These are phyloP conservation scores for Thraustochytrium striatum DNA, from an alignment of 352 stramenopile species.

Conservation along the genomic window DNA sequence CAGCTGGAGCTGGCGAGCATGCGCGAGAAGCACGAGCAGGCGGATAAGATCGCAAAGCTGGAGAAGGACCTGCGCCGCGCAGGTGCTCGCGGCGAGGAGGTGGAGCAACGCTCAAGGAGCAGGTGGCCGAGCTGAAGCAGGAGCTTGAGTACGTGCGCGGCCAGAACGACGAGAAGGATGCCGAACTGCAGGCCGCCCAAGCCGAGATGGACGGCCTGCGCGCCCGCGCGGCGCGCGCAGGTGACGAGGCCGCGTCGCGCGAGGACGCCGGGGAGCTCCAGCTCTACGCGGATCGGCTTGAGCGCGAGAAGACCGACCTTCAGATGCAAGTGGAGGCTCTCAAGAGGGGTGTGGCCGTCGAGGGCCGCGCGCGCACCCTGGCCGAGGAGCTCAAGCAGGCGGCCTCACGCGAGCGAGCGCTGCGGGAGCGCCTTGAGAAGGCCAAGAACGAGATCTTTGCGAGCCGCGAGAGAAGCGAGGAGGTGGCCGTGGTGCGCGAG, in stretches of 20 bases:
- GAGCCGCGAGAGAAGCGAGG: background rate
- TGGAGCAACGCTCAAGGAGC: background rate
- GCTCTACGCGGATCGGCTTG: background rate
- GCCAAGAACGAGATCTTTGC: background rate
- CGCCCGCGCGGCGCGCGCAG: background rate
- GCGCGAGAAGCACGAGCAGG: background rate
- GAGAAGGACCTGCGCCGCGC: background rate
- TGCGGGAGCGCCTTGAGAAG: background rate
- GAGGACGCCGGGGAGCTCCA: background rate
- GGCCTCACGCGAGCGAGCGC: background rate
- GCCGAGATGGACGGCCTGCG: background rate
- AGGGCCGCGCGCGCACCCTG: background rate
- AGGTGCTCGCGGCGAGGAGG: background rate
- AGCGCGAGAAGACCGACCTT: background rate
- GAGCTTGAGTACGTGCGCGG: background rate
- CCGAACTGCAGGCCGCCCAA: background rate
- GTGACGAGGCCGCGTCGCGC: background rate
- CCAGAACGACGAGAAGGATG: background rate
- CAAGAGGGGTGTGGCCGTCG: background rate
- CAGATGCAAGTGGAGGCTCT: slow-evolving; percentile 13
- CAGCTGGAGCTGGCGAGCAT: slow-evolving; percentile 6
- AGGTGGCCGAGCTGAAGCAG: background rate
- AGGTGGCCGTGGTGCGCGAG: background rate
- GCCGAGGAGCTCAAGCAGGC: background rate
- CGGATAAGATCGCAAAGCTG: background rate